These are phyloP conservation scores for Apiotrichum veenhuisii DNA, from an alignment of 1,284 basidiomycete species.

Conservation along the genomic window DNA sequence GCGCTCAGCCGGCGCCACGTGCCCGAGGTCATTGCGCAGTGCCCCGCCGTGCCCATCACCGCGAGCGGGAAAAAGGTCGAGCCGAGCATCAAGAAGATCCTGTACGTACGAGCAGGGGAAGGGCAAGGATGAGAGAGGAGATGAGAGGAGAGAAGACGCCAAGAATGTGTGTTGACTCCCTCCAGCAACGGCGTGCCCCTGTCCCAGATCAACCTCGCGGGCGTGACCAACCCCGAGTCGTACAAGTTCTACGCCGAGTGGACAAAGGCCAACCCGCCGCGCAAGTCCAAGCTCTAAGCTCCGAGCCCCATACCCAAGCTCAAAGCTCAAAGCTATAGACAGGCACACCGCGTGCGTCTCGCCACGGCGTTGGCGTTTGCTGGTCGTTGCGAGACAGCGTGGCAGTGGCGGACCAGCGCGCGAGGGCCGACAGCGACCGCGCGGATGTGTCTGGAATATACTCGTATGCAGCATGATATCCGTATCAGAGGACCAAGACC, in stretches of 20 bases:
- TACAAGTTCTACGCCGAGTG: slow-evolving; percentile 18
- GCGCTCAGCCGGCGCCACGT: slow-evolving; percentile 36
- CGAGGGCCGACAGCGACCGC: too few species aligned
- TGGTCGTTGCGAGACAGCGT: too few species aligned
- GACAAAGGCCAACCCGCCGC: slow-evolving; percentile 3
- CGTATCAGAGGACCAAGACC: too few species aligned
- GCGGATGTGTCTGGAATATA: too few species aligned
- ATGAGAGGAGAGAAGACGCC: background rate
- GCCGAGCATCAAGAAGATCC: slow-evolving; percentile 21
- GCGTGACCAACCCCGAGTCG: slow-evolving; percentile 17
- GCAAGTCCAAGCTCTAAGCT: slow-evolving; percentile 3
- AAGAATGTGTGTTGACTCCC: background rate
- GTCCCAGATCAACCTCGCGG: slow-evolving; percentile 14
- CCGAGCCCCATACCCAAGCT: background rate
- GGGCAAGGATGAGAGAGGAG: too few species aligned
- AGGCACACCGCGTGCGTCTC: too few species aligned
- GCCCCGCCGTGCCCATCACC: slow-evolving; percentile 19
- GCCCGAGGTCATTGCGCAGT: slow-evolving; percentile 33
- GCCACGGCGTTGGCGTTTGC: too few species aligned
- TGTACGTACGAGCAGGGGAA: too few species aligned
- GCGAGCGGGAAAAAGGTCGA: slow-evolving; percentile 22
- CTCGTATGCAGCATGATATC: too few species aligned
- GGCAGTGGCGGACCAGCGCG: too few species aligned
- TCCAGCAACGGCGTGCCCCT: slow-evolving; percentile 15
- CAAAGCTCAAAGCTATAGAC: too few species aligned